phyloP scores from a whole-genome alignment of 768 basidiomycete genomes.

The Boletus vinaceobasis region DNA sequence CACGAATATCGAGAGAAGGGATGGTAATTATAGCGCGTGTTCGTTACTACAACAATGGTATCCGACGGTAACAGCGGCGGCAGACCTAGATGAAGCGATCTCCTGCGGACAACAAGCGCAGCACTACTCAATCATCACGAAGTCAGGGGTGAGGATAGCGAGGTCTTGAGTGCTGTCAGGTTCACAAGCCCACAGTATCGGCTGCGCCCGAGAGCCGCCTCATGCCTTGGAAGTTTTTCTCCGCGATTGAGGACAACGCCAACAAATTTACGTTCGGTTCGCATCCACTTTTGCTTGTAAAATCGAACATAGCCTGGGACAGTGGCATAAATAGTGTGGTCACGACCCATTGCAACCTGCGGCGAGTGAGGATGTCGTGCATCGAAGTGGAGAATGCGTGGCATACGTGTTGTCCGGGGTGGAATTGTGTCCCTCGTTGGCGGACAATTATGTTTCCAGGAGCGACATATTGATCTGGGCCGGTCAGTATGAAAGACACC shows the following conservation, averaged over 20 bases:
- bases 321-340: slow-evolving; percentile 91
- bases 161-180: slow-evolving; percentile 39
- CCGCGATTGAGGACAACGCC: slow-evolving; percentile 82
- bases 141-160: slow-evolving; percentile 7
- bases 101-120: not conserved
- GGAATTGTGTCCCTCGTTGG: slow-evolving; percentile 90
- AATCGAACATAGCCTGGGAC: slow-evolving; percentile 93
- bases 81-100: not conserved
- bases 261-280: slow-evolving; percentile 71
- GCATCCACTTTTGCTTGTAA: slow-evolving; percentile 79
- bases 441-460: slow-evolving; percentile 96
- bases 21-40: slow-evolving; percentile 16
- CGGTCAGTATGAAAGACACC: slow-evolving; percentile 6
- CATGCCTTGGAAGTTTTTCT: slow-evolving; percentile 85
- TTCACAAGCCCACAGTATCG: slow-evolving; percentile 80
- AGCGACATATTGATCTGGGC: slow-evolving; percentile 80
- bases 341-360: slow-evolving; percentile 87
- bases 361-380: slow-evolving; percentile 3
- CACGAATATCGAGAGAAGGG: not conserved
- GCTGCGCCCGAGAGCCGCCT: slow-evolving; percentile 69
- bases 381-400: not conserved
- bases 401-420: slow-evolving; percentile 89
- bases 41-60: slow-evolving; percentile 18
- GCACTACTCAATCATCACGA: slow-evolving; percentile 5
- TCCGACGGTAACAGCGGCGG: not conserved